Base-by-base conservation (phyloP, 164 flowering plant genomes). In the Macadamia integrifolia region DNA sequence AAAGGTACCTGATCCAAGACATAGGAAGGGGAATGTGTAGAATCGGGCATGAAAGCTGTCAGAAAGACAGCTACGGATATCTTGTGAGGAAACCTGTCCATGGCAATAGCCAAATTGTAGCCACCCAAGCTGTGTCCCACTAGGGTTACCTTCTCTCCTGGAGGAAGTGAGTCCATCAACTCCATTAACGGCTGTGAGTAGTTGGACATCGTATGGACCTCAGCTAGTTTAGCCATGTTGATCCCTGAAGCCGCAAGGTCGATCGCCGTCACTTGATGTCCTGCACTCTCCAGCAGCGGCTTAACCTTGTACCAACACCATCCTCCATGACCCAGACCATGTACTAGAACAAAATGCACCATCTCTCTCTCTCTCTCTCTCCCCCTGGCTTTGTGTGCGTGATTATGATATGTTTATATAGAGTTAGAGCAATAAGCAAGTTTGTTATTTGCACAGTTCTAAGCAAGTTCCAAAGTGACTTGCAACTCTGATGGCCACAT, bases 241-340 rank as follows among this genome's bases (percentile, higher is more conserved):
- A 69, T 60, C 3, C 88, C 93, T 0, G 80, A 78, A 31, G 77
- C 86, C 0, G 75, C 77, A 1, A 86, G 76, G 69, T 86, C 86
- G 14, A 83, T 23, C 9, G 74, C 77, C 12, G 83, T 86, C 29
- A 81, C 87, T 2, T 59, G 61, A 68, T 85, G 83, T 5, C 85
- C 84, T 0, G 75, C 75, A 0, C 68, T 14, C 74, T 76, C 73
- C 0, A 88, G 83, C 70, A 50, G 55, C 0, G 85, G 74, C 17
- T 67, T 73, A 6, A 85, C 35, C 72, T 85, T 86, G 79, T 82
- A 77, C 89, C 90, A 88, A 30, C 74, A 52, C 93, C 93, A 88
- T 0, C 84, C 88, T 29, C 90, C 92, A 61, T 82, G 87, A 69
- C 84, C 60, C 0, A 71, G 68, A 0, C 90, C 90, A 69, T 86